Conservation (phyloP, 2,329 filamentous ascomycete genomes). For the Hypoxylon sp. region DNA sequence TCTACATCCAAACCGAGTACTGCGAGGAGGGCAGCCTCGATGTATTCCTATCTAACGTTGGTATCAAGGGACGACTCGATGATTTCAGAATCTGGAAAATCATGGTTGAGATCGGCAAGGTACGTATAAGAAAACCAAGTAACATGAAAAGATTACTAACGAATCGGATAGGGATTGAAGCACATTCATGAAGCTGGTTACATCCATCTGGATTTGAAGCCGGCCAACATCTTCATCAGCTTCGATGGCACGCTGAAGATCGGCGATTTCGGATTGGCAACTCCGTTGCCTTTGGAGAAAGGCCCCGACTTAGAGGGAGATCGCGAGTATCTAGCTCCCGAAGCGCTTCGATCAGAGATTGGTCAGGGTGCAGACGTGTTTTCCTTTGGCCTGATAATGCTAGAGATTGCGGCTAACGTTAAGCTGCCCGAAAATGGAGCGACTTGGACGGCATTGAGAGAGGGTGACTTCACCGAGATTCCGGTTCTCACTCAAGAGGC, state of each 20-base stretch:
- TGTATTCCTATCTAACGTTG: conserved; percentile 82
- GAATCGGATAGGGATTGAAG: conserved; percentile 73
- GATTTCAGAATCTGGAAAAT: conserved; percentile 99
- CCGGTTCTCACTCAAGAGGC: conserved; percentile 85
- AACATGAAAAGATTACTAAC: conserved; percentile 42
- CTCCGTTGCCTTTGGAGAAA: conserved; percentile 76
- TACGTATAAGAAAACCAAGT: conserved; percentile 55
- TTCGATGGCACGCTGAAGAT: conserved; percentile 86
- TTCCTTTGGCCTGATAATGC: conserved; percentile 90
- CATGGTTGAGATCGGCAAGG: conserved; percentile 82
- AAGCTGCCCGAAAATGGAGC: conserved; percentile 91
- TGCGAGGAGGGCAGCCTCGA: conserved; percentile 94
- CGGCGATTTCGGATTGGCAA: conserved; percentile 85
- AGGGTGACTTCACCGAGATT: conserved; percentile 87
- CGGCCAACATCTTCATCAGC: conserved; percentile 82
- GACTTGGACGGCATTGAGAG: conserved; percentile 88
- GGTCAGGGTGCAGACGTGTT: conserved; percentile 95
- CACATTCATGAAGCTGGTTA: conserved; percentile 90
- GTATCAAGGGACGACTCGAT: conserved; percentile 85
- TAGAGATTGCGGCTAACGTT: conserved; percentile 94
- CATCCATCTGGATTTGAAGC: conserved; percentile 86
- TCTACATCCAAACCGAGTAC: conserved; percentile 98
- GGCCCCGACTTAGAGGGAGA: conserved; percentile 92
- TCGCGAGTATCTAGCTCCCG: conserved; percentile 93
- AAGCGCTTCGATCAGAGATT: conserved; percentile 85